phyloP scores from a whole-genome alignment of 768 basidiomycete genomes.

The Exidia glandulosa region DNA sequence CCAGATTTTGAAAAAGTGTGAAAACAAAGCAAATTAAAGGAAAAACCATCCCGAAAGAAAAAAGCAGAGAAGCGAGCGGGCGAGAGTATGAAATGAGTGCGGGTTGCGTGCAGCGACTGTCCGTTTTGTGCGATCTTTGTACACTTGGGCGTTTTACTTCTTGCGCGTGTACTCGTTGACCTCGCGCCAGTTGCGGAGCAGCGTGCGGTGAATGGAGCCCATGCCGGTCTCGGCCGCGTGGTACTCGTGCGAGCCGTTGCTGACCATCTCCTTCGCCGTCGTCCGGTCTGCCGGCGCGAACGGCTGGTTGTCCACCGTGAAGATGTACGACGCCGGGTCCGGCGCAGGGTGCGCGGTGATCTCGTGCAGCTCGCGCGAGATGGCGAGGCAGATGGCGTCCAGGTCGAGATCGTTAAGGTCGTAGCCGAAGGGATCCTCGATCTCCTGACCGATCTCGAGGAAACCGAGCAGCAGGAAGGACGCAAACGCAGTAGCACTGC shows the following conservation, averaged over 20 bases:
- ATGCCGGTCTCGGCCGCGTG: slow-evolving; percentile 17
- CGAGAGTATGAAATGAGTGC: too few relatives aligned
- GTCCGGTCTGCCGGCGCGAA: slow-evolving; percentile 56
- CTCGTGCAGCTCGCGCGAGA: slow-evolving; percentile 59
- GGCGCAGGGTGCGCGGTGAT: slow-evolving; percentile 53
- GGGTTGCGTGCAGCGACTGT: neutral
- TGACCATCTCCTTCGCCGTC: slow-evolving; percentile 41
- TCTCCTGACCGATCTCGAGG: slow-evolving; percentile 59
- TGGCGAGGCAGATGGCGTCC: slow-evolving; percentile 54
- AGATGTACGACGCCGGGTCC: slow-evolving; percentile 41
- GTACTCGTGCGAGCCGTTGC: slow-evolving; percentile 26
- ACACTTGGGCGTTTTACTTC: neutral
- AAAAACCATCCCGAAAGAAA: too few relatives aligned
- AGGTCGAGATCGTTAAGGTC: slow-evolving; percentile 60
- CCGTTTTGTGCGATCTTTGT: neutral
- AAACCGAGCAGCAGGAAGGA: slow-evolving; percentile 55
- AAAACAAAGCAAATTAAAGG: too few relatives aligned
- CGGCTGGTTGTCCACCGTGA: slow-evolving; percentile 52
- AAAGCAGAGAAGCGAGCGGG: too few relatives aligned
- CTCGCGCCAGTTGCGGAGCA: slow-evolving; percentile 23
- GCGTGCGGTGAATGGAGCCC: slow-evolving; percentile 18
- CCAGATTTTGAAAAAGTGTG: too few relatives aligned
- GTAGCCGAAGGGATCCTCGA: slow-evolving; percentile 60
- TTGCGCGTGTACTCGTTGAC: slow-evolving; percentile 11
- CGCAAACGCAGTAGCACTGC: slow-evolving; percentile 44